Conservation (phyloP, 2,329 filamentous ascomycete species). For the Fusarium nisikadoi region DNA sequence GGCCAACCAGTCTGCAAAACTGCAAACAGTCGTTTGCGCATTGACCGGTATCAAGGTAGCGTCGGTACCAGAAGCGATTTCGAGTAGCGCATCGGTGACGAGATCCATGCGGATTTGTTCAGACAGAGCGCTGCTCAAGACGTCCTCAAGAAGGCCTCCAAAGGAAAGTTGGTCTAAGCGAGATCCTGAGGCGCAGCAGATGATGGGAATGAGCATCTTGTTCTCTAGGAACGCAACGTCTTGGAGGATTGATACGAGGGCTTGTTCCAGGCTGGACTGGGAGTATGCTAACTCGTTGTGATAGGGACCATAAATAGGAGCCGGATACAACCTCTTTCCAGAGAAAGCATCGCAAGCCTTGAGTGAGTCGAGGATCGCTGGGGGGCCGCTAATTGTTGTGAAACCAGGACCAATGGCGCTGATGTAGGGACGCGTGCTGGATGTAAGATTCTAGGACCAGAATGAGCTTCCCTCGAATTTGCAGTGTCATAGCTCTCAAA, state of each 20-base stretch:
- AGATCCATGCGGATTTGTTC: background rate
- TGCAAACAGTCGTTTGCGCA: background rate
- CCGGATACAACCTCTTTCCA: background rate
- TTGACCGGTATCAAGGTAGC: background rate
- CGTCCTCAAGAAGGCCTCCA: background rate
- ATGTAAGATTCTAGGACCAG: background rate
- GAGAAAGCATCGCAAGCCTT: background rate
- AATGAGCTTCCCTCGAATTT: rapidly evolving
- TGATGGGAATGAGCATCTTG: background rate
- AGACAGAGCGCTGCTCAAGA: background rate
- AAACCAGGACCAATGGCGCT: background rate
- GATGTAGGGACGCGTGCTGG: background rate
- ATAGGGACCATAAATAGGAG: background rate
- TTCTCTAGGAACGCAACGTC: background rate
- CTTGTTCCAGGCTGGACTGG: background rate
- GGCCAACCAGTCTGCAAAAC: background rate
- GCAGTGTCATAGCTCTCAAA: rapidly evolving
- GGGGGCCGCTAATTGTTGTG: background rate
- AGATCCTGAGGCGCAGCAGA: background rate
- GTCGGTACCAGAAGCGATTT: background rate
- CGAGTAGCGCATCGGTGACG: background rate
- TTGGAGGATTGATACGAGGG: background rate
- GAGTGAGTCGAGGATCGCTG: background rate
- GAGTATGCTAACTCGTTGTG: background rate
- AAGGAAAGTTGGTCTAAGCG: background rate